phyloP scores from a whole-genome alignment of 148 eudicot genomes.

The Silene uniflora region DNA sequence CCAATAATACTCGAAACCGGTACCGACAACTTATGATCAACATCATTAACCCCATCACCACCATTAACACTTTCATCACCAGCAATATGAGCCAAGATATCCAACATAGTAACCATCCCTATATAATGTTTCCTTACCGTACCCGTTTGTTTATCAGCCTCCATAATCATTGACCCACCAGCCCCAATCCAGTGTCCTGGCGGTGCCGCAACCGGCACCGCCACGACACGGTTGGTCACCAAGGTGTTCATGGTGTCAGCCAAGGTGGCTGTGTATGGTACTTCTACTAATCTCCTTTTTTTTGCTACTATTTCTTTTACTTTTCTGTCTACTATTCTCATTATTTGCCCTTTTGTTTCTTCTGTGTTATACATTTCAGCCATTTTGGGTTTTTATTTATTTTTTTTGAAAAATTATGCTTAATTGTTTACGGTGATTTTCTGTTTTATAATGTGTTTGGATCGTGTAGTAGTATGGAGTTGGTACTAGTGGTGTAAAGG shows the following conservation, averaged over 20 bases:
- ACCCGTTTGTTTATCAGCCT: constrained; percentile 79
- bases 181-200: constrained; percentile 98
- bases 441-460: background rate
- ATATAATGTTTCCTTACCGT: constrained; percentile 74
- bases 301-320: constrained; percentile 50
- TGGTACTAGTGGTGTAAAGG: background rate
- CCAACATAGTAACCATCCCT: constrained; percentile 93
- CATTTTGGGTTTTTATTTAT: background rate
- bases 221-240: constrained; percentile 67
- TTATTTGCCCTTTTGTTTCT: background rate
- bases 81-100: constrained; percentile 73
- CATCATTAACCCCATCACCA: constrained; percentile 13
- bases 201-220: constrained; percentile 90
- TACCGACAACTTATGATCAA: constrained; percentile 51
- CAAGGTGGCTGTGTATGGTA: constrained; percentile 75
- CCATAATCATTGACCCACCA: constrained; percentile 95
- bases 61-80: constrained; percentile 26
- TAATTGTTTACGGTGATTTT: background rate
- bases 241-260: constrained; percentile 74
- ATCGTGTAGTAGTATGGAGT: background rate
- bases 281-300: constrained; percentile 74
- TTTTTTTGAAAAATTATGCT: background rate
- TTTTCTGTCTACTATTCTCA: constrained; percentile 31
- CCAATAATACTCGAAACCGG: constrained; percentile 83
- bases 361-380: background rate